Conservation (phyloP, 306 rosid genomes). For the Casuarina cunninghamiana region DNA sequence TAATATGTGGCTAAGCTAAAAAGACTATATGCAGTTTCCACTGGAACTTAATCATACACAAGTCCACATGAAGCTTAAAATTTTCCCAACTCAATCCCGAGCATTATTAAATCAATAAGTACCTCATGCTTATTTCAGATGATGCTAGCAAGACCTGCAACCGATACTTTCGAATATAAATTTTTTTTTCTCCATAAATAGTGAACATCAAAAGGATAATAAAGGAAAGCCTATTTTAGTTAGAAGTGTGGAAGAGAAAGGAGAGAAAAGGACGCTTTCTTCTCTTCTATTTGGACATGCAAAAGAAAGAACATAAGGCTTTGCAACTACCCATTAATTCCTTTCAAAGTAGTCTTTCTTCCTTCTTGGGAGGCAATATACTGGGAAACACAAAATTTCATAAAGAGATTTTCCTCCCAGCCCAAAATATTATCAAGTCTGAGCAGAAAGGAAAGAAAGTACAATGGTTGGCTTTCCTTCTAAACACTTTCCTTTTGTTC, state of each 20-base stretch:
- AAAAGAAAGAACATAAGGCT: background rate
- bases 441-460: background rate
- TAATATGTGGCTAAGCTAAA: conserved; percentile 1
- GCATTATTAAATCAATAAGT: background rate
- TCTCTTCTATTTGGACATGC: background rate
- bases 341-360: background rate
- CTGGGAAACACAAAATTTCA: background rate
- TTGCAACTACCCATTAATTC: background rate
- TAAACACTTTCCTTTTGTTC: background rate
- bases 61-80: background rate
- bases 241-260: background rate
- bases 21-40: background rate
- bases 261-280: background rate
- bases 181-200: background rate
- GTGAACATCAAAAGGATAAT: background rate
- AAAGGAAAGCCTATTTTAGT: background rate
- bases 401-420: background rate
- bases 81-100: background rate
- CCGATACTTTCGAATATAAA: background rate
- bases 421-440: background rate
- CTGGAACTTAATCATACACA: conserved; percentile 1
- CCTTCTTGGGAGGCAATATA: background rate
- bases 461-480: background rate
- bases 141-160: background rate
- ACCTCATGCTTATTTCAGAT: background rate